Percentiles rank a stretch among this genome's conserved stretches.
Evolutionary conservation across 2,329 filamentous ascomycete genomes (phyloP).

Genomic region (Orbilia brochopaga): DNA sequence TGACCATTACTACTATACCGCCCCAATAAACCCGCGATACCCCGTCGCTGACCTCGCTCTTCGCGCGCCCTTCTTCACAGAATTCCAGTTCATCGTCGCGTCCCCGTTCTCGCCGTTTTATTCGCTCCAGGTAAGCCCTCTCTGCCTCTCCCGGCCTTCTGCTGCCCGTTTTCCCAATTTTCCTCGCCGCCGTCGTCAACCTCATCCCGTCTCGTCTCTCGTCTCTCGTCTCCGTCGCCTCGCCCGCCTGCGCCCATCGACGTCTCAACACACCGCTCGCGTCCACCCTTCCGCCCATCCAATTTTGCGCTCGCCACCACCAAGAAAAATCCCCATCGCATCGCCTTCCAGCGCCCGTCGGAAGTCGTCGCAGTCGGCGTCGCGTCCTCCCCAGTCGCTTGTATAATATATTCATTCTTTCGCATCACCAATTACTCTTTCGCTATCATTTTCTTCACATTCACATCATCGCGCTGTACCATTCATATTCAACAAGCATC

Average conservation of each 20-base stretch:
- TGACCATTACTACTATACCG: not conserved
- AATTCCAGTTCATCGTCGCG: constrained; percentile 12
- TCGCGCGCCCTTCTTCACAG: constrained; percentile 3
- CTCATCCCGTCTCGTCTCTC: constrained; percentile 34
- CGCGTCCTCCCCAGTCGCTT: too few species aligned
- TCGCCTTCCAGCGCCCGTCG: constrained; percentile 3
- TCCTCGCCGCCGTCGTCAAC: constrained; percentile 35
- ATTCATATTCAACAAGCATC: not conserved
- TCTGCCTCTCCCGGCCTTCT: constrained; percentile 27
- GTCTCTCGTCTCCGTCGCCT: too few species aligned
- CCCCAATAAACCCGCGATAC: too few species aligned
- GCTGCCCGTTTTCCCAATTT: constrained; percentile 34
- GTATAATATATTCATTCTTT: too few species aligned
- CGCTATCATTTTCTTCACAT: not conserved
- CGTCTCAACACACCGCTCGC: constrained; percentile 11
- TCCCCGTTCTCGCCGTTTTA: constrained; percentile 25
- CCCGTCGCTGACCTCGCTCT: constrained; percentile 19
- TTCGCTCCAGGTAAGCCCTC: constrained; percentile 41
- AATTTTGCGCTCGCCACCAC: constrained; percentile 7
- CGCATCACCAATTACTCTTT: constrained; percentile 2
- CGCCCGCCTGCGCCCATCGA: too few species aligned
- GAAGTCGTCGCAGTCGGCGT: constrained; percentile 6
- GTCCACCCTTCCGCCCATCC: not conserved
- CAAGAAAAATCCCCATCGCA: constrained; percentile 20
- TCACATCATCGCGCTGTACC: constrained; percentile 8